Evolutionary conservation across 192 early-diverging fungal genomes (phyloP).

Genomic region (Podila epigama): DNA sequence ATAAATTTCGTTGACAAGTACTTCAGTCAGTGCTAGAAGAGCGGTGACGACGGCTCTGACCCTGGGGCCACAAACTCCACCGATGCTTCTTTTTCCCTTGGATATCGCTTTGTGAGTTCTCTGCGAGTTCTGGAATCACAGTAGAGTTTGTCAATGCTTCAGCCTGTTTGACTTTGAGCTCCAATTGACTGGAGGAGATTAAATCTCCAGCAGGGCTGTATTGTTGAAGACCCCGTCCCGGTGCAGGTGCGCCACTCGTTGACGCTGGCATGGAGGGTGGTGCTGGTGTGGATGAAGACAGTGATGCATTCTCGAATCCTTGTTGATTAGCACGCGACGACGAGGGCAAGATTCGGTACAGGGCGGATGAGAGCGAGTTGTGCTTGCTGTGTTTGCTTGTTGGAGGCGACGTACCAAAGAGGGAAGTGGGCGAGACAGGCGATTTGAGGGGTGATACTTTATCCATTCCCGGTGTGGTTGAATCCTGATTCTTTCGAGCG

Average conservation of each 20-base stretch:
- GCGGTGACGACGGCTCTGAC: background rate
- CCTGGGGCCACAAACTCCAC: background rate
- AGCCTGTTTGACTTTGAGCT: background rate
- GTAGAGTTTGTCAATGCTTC: background rate
- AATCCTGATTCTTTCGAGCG: background rate
- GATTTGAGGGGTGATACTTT: background rate
- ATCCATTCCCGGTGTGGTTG: background rate
- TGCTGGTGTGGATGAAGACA: too few relatives aligned
- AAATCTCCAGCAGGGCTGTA: background rate
- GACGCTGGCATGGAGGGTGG: background rate
- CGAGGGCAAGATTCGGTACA: background rate
- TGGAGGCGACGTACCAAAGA: background rate
- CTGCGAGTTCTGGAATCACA: background rate
- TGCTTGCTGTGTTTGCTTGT: background rate
- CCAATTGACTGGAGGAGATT: background rate
- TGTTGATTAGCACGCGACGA: too few relatives aligned
- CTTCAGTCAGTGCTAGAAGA: background rate
- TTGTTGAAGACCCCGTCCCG: background rate
- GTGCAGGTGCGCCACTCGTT: background rate
- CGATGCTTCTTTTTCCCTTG: background rate
- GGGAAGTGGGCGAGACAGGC: background rate
- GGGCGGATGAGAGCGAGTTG: background rate
- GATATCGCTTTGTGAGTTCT: background rate
- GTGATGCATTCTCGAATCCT: too few relatives aligned
- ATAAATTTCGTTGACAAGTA: too few relatives aligned